Evolutionary conservation across 2,329 filamentous ascomycete species (phyloP).

Genomic region (Colletotrichum karsti): DNA sequence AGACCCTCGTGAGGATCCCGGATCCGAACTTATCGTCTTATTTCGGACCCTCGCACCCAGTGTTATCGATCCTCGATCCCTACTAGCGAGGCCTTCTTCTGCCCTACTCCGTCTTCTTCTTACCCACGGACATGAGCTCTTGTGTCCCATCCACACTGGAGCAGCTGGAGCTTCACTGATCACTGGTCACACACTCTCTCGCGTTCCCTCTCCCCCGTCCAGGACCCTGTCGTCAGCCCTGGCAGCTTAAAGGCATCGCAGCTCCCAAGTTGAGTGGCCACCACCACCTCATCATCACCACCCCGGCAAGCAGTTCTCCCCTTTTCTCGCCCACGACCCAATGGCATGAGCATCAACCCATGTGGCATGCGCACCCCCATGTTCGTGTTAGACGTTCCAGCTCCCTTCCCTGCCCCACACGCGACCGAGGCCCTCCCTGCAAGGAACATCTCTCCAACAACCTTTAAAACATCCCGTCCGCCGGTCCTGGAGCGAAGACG

Average conservation of each 20-base stretch:
- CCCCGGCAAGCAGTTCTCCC: slow-evolving; percentile 9
- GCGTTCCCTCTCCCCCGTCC: background rate
- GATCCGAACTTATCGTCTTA: slow-evolving; percentile 8
- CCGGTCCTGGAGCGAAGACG: slow-evolving; percentile 37
- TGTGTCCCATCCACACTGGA: slow-evolving; percentile 9
- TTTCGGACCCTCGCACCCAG: slow-evolving; percentile 1
- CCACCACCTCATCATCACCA: slow-evolving; percentile 1
- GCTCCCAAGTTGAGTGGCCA: slow-evolving; percentile 19
- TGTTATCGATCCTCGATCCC: slow-evolving; percentile 2
- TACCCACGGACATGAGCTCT: slow-evolving; percentile 14
- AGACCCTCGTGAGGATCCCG: background rate
- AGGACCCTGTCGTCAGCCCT: slow-evolving; percentile 17
- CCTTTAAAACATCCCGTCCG: slow-evolving; percentile 28
- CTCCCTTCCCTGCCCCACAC: slow-evolving; percentile 30
- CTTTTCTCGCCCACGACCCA: slow-evolving; percentile 22
- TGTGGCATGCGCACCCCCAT: slow-evolving; percentile 32
- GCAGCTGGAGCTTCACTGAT: background rate
- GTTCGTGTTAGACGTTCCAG: slow-evolving; percentile 31
- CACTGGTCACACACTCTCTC: background rate
- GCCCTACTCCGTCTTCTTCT: slow-evolving; percentile 5
- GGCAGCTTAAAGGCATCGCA: slow-evolving; percentile 9
- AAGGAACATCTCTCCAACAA: slow-evolving; percentile 29
- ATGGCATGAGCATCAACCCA: slow-evolving; percentile 29
- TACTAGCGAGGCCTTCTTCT: slow-evolving; percentile 10
- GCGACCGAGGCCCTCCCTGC: slow-evolving; percentile 25